Percentiles rank a stretch among this genome's conserved stretches.
Evolutionary conservation across 1,139 yeast species (phyloP).

Genomic region (Pichia sp.): DNA sequence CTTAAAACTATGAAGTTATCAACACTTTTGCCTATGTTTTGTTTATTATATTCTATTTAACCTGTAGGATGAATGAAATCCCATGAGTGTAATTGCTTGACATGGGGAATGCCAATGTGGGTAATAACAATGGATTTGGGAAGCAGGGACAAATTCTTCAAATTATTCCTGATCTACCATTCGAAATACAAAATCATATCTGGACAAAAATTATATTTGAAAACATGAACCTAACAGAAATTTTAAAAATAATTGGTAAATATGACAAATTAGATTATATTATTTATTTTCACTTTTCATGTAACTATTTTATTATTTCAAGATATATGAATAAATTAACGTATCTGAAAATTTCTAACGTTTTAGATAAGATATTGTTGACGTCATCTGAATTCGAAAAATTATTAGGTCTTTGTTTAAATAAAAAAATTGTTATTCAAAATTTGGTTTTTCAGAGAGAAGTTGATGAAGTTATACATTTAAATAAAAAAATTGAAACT

Average conservation of each 20-base stretch:
- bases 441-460: constrained; percentile 8
- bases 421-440: constrained; percentile 1
- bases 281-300: constrained; percentile 1
- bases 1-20: too few relatives aligned
- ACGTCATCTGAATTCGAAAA: constrained; percentile 1
- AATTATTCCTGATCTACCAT: constrained; percentile 2
- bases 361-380: constrained; percentile 4
- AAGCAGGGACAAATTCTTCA: not conserved
- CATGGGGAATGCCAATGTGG: not conserved
- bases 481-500: constrained; percentile 1
- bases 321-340: constrained; percentile 5
- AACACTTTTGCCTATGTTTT: too few relatives aligned
- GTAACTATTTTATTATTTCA: constrained; percentile 5
- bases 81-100: too few relatives aligned
- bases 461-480: not conserved
- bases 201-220: constrained; percentile 6
- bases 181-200: constrained; percentile 7
- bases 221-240: constrained; percentile 2
- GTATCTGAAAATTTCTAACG: constrained; percentile 2
- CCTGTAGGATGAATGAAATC: too few relatives aligned
- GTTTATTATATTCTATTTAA: too few relatives aligned
- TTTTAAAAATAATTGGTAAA: constrained; percentile 2
- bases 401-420: not conserved
- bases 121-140: not conserved
- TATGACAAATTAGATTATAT: constrained; percentile 1